Evolutionary conservation across 345 rosid genomes (phyloP), one percentile per base, ranked within the genome.

Genomic region (Murraya koenigii): DNA sequence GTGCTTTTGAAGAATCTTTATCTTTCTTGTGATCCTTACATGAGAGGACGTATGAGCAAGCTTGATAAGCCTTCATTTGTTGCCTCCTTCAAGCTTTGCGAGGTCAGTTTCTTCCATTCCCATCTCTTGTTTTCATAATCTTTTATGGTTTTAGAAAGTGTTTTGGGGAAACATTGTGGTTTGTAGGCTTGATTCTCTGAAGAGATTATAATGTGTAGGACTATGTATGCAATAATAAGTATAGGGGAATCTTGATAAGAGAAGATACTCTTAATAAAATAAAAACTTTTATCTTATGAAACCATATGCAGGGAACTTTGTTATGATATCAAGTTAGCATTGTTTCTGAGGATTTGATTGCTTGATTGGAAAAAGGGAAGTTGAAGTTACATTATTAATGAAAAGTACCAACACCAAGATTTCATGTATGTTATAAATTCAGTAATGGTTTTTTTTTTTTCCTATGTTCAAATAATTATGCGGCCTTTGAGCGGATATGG

Each of bases 1-100:
- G 71, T 90, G n/a, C 66, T 87, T 36, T 83, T 87, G 65, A 90
- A 89, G 87, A 90, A 90, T 79, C 87, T 89, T 61, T 90, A 85
- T 69, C 52, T 87, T 66, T 87, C 91, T 1, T 90, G 91, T 23
- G 90, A 86, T 77, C 91, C 91, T 22, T 88, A 86, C 76, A 88
- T 81, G 88, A 22, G 90, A 14, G 11, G 10, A 38, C 89, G 81
- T 56, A 85, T 88, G 90, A 47, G 65, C 5, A 78, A 79, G 79
- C 71, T 76, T 72, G 25, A 79, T 33, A 55, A 7, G 4, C 77
- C 77, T 14, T n/a, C 77, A 1, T 77, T 23, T 59, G 13, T 73
- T 66, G 39, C 77, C 66, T 20, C 86, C 67, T 80, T 83, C 78
- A 77, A 25, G 32, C 69, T 77, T n/a, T 80, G 70, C 72, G 28